phyloP scores from a whole-genome alignment of 345 rosid genomes.

The Physaria fendleri region DNA sequence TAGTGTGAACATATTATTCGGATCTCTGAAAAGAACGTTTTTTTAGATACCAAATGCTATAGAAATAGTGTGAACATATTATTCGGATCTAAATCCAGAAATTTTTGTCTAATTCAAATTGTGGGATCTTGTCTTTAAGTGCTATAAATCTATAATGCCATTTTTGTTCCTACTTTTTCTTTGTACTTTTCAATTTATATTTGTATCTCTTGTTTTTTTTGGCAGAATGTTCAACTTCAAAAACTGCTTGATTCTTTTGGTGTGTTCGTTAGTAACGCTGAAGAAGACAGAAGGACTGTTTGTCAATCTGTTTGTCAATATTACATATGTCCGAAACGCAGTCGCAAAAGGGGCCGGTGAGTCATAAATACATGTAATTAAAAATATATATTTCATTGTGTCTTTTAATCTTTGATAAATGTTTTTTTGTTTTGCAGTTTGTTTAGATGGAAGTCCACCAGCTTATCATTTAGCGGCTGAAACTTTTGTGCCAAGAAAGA shows the following conservation, averaged over 20 bases:
- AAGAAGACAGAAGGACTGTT: conserved; percentile 41
- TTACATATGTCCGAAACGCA: conserved; percentile 56
- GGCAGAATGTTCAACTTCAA: conserved; percentile 63
- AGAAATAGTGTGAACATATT: conserved; percentile 6
- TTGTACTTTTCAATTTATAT: not conserved
- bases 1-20: conserved; percentile 4
- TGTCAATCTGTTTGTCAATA: conserved; percentile 45
- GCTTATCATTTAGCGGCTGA: conserved; percentile 61
- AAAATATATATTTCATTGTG: not conserved
- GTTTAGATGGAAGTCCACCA: conserved; percentile 95
- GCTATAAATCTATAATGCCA: conserved; percentile 9
- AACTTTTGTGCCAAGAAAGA: conserved; percentile 18
- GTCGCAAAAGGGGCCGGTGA: conserved; percentile 84
- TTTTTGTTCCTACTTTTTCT: not conserved
- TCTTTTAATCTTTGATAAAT: not conserved
- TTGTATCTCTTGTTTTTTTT: not conserved
- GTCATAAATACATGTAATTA: not conserved
- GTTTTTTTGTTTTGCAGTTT: conserved; percentile 44
- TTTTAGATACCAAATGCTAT: not conserved
- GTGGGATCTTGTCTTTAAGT: not conserved
- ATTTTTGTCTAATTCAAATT: not conserved
- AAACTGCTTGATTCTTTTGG: conserved; percentile 38
- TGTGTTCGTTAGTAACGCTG: conserved; percentile 35
- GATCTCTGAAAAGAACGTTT: no score
- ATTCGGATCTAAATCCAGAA: conserved; percentile 12